These are phyloP conservation scores for Rhodomyrtus tomentosa DNA, from an alignment of 345 rosid species.

Conservation along the genomic window DNA sequence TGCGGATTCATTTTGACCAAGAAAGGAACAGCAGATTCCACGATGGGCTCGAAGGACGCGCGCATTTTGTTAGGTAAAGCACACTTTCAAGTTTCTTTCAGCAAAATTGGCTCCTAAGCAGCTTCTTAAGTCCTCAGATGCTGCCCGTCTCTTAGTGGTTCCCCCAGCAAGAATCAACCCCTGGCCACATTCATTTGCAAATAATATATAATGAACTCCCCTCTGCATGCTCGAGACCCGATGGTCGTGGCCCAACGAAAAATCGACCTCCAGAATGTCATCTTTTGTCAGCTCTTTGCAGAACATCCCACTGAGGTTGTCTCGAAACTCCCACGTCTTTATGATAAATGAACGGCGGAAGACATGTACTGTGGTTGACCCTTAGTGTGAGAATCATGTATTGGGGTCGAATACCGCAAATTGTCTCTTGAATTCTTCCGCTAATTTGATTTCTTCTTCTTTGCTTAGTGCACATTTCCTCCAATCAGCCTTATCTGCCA, in stretches of 20 bases:
- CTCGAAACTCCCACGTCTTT: neutral
- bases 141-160: neutral
- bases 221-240: neutral
- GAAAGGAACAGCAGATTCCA: neutral
- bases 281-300: neutral
- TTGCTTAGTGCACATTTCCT: conserved; percentile 53
- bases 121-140: neutral
- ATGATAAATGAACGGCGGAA: neutral
- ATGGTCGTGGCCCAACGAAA: neutral
- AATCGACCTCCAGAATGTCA: neutral
- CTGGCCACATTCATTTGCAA: neutral
- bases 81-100: neutral
- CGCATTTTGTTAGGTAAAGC: neutral
- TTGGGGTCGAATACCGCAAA: conserved; percentile 67
- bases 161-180: neutral
- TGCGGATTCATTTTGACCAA: neutral
- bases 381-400: neutral
- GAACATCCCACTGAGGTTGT: neutral
- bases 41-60: neutral
- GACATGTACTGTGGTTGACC: neutral
- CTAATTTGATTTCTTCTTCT: conserved; percentile 60
- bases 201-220: neutral
- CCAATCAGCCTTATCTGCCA: conserved; percentile 84
- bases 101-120: neutral
- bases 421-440: conserved; percentile 49